Percentiles rank a stretch among this genome's conserved stretches.
Conservation (phyloP, 345 rosid species). For the Hevea brasiliensis region DNA sequence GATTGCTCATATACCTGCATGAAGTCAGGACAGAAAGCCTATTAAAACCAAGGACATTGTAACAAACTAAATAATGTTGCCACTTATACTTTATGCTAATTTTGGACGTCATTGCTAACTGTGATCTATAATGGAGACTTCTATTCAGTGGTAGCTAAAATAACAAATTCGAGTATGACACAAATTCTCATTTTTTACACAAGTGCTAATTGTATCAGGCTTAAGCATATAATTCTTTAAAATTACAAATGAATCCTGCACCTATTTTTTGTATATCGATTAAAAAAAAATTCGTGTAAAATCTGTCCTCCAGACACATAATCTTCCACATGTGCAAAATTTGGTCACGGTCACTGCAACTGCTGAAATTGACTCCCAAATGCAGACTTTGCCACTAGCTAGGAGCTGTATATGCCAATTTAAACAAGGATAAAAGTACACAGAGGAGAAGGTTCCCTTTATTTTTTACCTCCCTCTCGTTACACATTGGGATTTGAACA, state of each 20-base stretch:
- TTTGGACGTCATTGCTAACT: neutral
- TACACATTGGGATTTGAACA: constrained; percentile 88
- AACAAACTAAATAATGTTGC: neutral
- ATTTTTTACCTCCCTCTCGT: constrained; percentile 68
- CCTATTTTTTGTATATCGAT: neutral
- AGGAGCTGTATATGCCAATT: neutral
- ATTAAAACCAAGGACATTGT: constrained; percentile 13
- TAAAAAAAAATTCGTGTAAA: neutral
- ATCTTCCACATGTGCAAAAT: neutral
- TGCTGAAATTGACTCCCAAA: neutral
- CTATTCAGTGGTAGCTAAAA: neutral
- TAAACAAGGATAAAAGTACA: neutral
- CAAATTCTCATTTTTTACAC: neutral
- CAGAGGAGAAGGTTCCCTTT: neutral
- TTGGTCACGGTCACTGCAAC: neutral
- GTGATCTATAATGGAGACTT: neutral
- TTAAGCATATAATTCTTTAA: neutral
- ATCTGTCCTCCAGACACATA: neutral
- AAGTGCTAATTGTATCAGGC: constrained; percentile 1
- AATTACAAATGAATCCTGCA: neutral
- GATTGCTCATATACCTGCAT: constrained; percentile 78
- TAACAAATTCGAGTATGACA: no score
- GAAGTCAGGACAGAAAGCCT: constrained; percentile 10
- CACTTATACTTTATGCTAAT: constrained; percentile 1
- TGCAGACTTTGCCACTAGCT: neutral